Conservation (phyloP, 2,329 filamentous ascomycete species). For the Elsinoe perseae region DNA sequence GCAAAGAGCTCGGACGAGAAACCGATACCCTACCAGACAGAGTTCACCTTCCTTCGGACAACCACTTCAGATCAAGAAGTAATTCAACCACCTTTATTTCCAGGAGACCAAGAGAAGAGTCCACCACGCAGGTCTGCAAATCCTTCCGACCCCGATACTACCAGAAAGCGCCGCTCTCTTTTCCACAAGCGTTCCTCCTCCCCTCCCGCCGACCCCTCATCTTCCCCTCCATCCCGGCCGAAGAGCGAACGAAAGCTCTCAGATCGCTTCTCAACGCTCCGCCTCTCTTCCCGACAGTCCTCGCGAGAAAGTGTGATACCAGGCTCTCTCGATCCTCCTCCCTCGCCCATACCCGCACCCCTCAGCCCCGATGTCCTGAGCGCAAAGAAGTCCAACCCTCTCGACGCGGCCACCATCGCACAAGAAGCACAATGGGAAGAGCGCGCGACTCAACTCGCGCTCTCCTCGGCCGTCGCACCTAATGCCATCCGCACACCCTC, state of each 20-base stretch:
- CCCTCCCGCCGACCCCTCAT: slow-evolving; percentile 21
- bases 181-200: slow-evolving; percentile 18
- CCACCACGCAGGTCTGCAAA: not conserved
- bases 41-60: slow-evolving; percentile 76
- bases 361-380: slow-evolving; percentile 14
- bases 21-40: slow-evolving; percentile 31
- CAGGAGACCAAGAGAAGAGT: slow-evolving; percentile 32
- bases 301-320: slow-evolving; percentile 62
- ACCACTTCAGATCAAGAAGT: slow-evolving; percentile 75
- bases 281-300: slow-evolving; percentile 37
- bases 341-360: slow-evolving; percentile 52
- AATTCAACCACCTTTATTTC: slow-evolving; percentile 59
- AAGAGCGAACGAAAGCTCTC: slow-evolving; percentile 48
- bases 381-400: slow-evolving; percentile 14
- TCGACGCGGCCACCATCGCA: not conserved
- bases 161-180: slow-evolving; percentile 22
- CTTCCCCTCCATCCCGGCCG: slow-evolving; percentile 21
- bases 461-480: slow-evolving; percentile 23
- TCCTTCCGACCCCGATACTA: slow-evolving; percentile 23
- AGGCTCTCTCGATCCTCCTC: slow-evolving; percentile 71
- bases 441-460: slow-evolving; percentile 80
- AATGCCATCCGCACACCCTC: not conserved
- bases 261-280: slow-evolving; percentile 48
- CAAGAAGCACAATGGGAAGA: slow-evolving; percentile 79
- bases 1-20: slow-evolving; percentile 6